phyloP scores from a whole-genome alignment of 2,329 filamentous ascomycete genomes.

The Microsporum ferrugineum region DNA sequence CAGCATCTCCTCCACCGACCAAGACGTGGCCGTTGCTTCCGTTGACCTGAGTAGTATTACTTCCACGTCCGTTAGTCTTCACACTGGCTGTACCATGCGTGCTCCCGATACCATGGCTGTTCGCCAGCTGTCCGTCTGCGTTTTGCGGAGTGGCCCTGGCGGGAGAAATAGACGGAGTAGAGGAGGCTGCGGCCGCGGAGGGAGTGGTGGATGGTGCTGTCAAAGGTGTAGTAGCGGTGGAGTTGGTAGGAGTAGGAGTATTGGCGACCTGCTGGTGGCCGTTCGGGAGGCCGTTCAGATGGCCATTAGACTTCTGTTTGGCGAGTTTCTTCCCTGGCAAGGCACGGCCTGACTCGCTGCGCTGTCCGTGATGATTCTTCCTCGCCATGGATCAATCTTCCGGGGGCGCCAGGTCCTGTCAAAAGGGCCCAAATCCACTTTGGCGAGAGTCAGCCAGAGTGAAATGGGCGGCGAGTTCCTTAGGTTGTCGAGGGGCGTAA shows the following conservation, averaged over 20 bases:
- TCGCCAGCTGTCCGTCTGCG: constrained; percentile 16
- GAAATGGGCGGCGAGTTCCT: constrained; percentile 32
- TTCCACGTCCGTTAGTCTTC: constrained; percentile 14
- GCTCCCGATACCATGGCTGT: constrained; percentile 17
- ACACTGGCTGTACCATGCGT: constrained; percentile 22
- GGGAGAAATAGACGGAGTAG: constrained; percentile 27
- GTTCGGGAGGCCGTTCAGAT: constrained; percentile 42
- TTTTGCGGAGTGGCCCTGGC: neutral
- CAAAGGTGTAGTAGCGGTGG: constrained; percentile 19
- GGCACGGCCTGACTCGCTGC: constrained; percentile 81
- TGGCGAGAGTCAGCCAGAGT: constrained; percentile 34
- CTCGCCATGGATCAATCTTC: constrained; percentile 38
- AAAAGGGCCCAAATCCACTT: constrained; percentile 37
- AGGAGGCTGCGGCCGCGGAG: constrained; percentile 20
- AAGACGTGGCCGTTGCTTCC: constrained; percentile 21
- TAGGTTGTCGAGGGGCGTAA: neutral
- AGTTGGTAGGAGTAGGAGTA: neutral
- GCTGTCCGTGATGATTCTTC: constrained; percentile 56
- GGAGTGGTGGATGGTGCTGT: neutral
- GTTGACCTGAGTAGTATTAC: neutral
- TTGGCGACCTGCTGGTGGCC: constrained; percentile 27
- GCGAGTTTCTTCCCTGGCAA: constrained; percentile 60
- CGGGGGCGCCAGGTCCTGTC: constrained; percentile 36
- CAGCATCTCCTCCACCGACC: neutral
- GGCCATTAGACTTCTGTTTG: constrained; percentile 46